phyloP scores from a whole-genome alignment of 306 rosid species.

The Gastrolobium bilobum region DNA sequence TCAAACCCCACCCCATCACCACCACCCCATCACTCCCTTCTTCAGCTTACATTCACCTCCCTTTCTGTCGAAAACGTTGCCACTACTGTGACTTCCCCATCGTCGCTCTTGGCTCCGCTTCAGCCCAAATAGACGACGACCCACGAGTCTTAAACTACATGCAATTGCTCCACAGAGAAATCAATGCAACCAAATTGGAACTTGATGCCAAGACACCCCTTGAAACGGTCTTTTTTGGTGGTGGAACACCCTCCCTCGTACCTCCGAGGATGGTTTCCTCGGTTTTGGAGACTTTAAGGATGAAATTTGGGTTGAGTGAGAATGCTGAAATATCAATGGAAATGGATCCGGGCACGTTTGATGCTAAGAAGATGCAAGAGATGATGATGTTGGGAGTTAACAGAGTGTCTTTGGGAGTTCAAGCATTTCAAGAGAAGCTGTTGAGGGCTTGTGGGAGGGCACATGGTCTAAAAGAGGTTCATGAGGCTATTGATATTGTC shows the following conservation, averaged over 20 bases:
- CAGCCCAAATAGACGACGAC: slow-evolving; percentile 62
- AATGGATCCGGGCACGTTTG: slow-evolving; percentile 97
- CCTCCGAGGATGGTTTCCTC: slow-evolving; percentile 76
- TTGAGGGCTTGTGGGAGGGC: slow-evolving; percentile 91
- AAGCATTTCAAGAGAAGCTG: slow-evolving; percentile 89
- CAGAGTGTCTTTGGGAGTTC: slow-evolving; percentile 93
- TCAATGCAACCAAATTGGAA: slow-evolving; percentile 63
- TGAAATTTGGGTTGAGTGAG: slow-evolving; percentile 69
- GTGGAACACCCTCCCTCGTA: slow-evolving; percentile 93
- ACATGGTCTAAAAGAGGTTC: slow-evolving; percentile 80
- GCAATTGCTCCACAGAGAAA: slow-evolving; percentile 78
- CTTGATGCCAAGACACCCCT: slow-evolving; percentile 58
- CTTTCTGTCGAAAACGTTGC: slow-evolving; percentile 97
- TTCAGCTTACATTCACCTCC: slow-evolving; percentile 94
- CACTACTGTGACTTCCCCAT: slow-evolving; percentile 95
- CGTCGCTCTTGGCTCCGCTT: slow-evolving; percentile 86
- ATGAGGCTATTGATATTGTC: slow-evolving; percentile 80
- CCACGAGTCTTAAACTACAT: slow-evolving; percentile 79
- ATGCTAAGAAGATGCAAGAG: slow-evolving; percentile 66
- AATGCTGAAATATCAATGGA: slow-evolving; percentile 87
- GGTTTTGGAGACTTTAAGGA: slow-evolving; percentile 64
- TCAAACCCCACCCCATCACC: slow-evolving; percentile 17
- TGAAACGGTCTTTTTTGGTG: slow-evolving; percentile 85
- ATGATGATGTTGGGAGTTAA: slow-evolving; percentile 79
- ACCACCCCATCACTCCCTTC: slow-evolving; percentile 51